Percentiles rank a stretch among this genome's conserved stretches.
phyloP scores from a whole-genome alignment of 805 yeast species.

The Teunomyces atbi region DNA sequence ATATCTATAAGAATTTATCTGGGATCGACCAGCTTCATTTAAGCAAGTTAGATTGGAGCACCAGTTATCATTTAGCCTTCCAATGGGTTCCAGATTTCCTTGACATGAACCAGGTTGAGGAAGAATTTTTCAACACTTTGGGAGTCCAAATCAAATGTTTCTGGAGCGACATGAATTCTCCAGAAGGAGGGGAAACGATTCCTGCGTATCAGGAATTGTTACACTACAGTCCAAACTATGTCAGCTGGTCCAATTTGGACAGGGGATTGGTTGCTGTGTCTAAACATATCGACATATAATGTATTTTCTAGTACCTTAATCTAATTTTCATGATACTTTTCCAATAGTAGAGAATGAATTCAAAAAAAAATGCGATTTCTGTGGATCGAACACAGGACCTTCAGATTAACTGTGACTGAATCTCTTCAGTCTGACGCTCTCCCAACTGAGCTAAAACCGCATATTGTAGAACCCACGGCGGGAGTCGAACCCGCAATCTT shows the following conservation, averaged over 20 bases:
- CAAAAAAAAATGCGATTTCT: constrained; percentile 29
- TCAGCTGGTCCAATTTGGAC: constrained; percentile 61
- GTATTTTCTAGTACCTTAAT: background rate
- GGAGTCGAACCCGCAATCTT: constrained; percentile 24
- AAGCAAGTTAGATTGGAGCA: constrained; percentile 63
- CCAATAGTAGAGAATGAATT: background rate
- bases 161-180: constrained; percentile 71
- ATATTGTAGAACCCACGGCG: constrained; percentile 20
- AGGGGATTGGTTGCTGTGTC: constrained; percentile 68
- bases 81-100: constrained; percentile 73
- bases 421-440: constrained; percentile 39
- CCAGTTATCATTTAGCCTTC: constrained; percentile 57
- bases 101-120: constrained; percentile 31
- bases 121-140: constrained; percentile 31
- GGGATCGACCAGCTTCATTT: constrained; percentile 68
- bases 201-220: constrained; percentile 74
- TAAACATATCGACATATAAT: constrained; percentile 42
- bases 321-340: background rate
- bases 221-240: constrained; percentile 62
- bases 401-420: constrained; percentile 50
- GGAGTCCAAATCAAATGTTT: constrained; percentile 64
- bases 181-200: constrained; percentile 36
- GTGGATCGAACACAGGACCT: constrained; percentile 91
- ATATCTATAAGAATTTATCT: constrained; percentile 48
- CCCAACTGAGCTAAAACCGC: constrained; percentile 39